Evolutionary conservation across 2,329 filamentous ascomycete species (phyloP).

Genomic region (Aureobasidium sp.): DNA sequence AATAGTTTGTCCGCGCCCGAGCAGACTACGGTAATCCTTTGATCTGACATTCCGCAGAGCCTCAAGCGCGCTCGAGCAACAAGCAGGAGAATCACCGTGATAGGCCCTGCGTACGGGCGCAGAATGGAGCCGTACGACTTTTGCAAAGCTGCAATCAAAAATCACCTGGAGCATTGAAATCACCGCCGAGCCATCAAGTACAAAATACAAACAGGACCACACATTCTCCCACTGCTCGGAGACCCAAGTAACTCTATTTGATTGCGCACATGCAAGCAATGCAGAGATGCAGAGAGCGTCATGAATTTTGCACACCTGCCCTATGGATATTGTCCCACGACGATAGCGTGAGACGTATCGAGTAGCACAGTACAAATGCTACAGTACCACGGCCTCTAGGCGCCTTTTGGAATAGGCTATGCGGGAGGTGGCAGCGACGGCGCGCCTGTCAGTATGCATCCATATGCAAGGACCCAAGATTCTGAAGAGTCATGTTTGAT

Average conservation of each 20-base stretch:
- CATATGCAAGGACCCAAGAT: slow-evolving; percentile 9
- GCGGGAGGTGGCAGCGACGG: slow-evolving; percentile 12
- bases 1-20: not conserved
- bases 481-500: not conserved
- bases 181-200: not conserved
- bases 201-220: not conserved
- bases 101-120: not conserved
- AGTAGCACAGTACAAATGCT: slow-evolving; percentile 1
- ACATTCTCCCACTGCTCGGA: not conserved
- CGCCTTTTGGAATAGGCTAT: slow-evolving; percentile 5
- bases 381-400: slow-evolving; percentile 9
- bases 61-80: not conserved
- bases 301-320: not conserved
- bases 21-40: not conserved
- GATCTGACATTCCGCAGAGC: not conserved
- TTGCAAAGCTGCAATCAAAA: not conserved
- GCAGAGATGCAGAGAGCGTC: slow-evolving; percentile 8
- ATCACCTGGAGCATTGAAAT: not conserved
- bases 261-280: slow-evolving; percentile 9
- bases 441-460: slow-evolving; percentile 3
- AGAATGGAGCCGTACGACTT: not conserved
- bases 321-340: slow-evolving; percentile 1
- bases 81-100: not conserved
- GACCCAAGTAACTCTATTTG: not conserved
- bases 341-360: slow-evolving; percentile 1